Base-by-base conservation (phyloP, 768 basidiomycete species). In the Cyclocybe aegerita region DNA sequence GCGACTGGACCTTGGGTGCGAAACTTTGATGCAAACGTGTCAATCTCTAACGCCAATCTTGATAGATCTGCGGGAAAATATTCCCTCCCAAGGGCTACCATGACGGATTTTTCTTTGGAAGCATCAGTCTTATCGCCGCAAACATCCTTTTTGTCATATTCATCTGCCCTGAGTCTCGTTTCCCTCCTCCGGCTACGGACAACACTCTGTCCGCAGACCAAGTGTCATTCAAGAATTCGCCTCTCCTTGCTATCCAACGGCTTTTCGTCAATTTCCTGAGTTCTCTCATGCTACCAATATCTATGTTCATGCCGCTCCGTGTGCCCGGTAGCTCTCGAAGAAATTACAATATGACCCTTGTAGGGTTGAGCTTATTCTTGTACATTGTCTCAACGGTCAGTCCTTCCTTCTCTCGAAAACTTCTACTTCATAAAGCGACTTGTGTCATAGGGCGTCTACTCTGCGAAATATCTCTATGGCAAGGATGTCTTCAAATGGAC, bases 1-100 rank as follows among this genome's bases (percentile, higher is more conserved):
- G 83, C 93, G 0, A 59, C 83, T 1, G 93, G 93, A 0, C 93
- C 93, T 23, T 79, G 84, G 64, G 76, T 94, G 48, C 75, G 86
- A 37, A 9, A 12, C 11, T n/a, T 34, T 30, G 15, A 4, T 31
- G 30, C 7, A 30, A 15, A 14, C 8, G n/a, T 43, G 38, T 5
- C 8, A 15, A 9, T 17, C 23, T 16, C 48, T 53, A 32, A 59
- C 46, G 23, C 35, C 39, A 29, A 9, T 44, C 15, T 11, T 39
- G 23, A 38, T 52, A 78, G 77, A 60, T 77, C 43, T 70, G 71
- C 32, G 74, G 76, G 51, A 60, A 88, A 33, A 60, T 90, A n/a
- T 70, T 90, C 29, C 75, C 82, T 7, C 59, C 81, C 9, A 77
- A 86, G 54, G 65, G 84, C 69, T 81, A 57, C 73, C 81, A 68